phyloP scores from a whole-genome alignment of 2,329 filamentous ascomycete species.

The Sporothrix curviconia region DNA sequence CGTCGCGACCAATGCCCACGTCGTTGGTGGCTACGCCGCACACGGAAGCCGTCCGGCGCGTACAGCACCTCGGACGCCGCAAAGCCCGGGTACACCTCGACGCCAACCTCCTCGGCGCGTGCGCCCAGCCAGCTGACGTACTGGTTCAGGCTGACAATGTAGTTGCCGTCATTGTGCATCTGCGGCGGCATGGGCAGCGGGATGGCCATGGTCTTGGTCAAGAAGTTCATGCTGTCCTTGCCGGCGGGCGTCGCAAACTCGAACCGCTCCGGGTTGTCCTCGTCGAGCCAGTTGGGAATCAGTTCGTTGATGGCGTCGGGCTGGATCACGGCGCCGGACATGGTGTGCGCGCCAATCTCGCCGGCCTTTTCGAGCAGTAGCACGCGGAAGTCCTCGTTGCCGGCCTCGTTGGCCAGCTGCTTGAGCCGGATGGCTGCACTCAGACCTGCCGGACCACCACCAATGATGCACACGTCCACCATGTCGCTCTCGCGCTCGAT shows the following conservation, averaged over 20 bases:
- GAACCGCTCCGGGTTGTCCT: conserved; percentile 83
- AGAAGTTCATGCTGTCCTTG: conserved; percentile 83
- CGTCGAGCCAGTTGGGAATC: conserved; percentile 85
- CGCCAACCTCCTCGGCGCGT: conserved; percentile 89
- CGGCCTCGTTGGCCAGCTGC: conserved; percentile 87
- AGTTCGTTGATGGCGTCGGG: conserved; percentile 83
- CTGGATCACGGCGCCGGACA: conserved; percentile 93
- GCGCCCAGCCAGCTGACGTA: conserved; percentile 94
- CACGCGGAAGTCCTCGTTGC: conserved; percentile 93
- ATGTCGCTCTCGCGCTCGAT: conserved; percentile 85
- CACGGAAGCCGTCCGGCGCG: conserved; percentile 75
- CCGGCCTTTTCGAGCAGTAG: conserved; percentile 91
- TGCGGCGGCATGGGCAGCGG: conserved; percentile 86
- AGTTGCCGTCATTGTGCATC: conserved; percentile 98
- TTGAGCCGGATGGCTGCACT: conserved; percentile 91
- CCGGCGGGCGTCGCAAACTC: conserved; percentile 78
- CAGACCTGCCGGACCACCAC: conserved; percentile 89
- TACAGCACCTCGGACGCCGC: conserved; percentile 91
- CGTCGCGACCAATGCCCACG: conserved; percentile 72
- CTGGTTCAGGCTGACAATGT: conserved; percentile 92
- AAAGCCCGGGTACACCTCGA: conserved; percentile 94
- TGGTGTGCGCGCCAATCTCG: conserved; percentile 88
- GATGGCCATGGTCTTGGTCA: conserved; percentile 72
- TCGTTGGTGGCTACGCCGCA: conserved; percentile 95
- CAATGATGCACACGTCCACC: conserved; percentile 95